phyloP scores from a whole-genome alignment of 805 yeast species.

The Myxozyma lipomycoides region DNA sequence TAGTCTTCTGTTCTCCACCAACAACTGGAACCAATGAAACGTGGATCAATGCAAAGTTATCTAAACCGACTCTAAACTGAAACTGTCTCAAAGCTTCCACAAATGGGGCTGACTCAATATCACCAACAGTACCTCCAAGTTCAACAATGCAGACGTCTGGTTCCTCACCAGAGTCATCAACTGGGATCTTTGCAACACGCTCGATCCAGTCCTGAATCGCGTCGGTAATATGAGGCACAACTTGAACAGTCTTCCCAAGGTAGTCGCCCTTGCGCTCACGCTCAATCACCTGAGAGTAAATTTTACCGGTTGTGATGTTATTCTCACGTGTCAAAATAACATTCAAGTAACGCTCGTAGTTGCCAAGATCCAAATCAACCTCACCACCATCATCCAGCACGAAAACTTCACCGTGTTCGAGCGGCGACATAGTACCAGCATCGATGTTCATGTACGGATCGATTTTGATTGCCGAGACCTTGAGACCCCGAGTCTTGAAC shows the following conservation, averaged over 20 bases:
- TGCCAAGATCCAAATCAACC: constrained; percentile 95
- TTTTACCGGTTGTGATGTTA: constrained; percentile 97
- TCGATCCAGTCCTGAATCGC: constrained; percentile 99
- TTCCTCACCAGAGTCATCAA: constrained; percentile 76
- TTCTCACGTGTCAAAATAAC: constrained; percentile 90
- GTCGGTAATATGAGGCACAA: constrained; percentile 95
- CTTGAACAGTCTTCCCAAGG: constrained; percentile 98
- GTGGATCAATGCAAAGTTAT: constrained; percentile 91
- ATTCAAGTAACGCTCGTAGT: constrained; percentile 93
- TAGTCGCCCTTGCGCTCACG: constrained; percentile 95
- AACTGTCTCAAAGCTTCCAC: constrained; percentile 98
- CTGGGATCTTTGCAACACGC: constrained; percentile 85
- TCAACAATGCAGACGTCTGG: constrained; percentile 96
- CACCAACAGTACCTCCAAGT: constrained; percentile 99
- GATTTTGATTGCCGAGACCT: constrained; percentile 95
- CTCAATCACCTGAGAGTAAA: constrained; percentile 89
- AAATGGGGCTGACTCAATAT: constrained; percentile 96
- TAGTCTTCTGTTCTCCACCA: constrained; percentile 98
- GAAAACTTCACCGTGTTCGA: constrained; percentile 98
- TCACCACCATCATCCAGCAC: constrained; percentile 99
- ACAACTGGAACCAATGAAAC: constrained; percentile 97
- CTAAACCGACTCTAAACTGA: constrained; percentile 93
- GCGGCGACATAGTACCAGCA: constrained; percentile 99
- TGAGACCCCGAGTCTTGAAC: constrained; percentile 86
- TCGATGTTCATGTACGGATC: constrained; percentile 99